Percentiles rank a stretch among this genome's conserved stretches.
Conservation (phyloP, 345 rosid species). For the Iberis pinnata region DNA sequence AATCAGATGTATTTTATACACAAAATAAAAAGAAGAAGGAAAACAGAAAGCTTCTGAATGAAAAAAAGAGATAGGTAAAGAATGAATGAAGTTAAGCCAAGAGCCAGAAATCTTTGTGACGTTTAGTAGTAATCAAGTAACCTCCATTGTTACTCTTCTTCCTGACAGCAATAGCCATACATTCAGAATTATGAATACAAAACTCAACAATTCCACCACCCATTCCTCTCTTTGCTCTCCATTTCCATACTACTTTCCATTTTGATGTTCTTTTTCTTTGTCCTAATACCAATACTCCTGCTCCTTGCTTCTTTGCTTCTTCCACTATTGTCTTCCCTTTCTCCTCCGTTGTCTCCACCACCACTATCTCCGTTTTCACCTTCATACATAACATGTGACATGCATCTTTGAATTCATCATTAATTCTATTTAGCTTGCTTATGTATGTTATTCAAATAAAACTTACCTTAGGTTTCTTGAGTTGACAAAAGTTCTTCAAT, state of each 20-base stretch:
- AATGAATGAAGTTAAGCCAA: slow-evolving; percentile 76
- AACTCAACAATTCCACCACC: slow-evolving; percentile 57
- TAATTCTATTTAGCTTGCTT: too few species aligned
- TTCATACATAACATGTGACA: slow-evolving; percentile 13
- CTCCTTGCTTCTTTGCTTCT: slow-evolving; percentile 76
- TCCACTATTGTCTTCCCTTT: slow-evolving; percentile 77
- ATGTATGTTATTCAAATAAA: too few species aligned
- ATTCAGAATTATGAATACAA: slow-evolving; percentile 77
- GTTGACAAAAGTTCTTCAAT: slow-evolving; percentile 58
- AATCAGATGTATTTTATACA: too few species aligned
- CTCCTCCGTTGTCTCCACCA: slow-evolving; percentile 73
- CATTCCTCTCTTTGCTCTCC: slow-evolving; percentile 39
- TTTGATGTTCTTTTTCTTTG: slow-evolving; percentile 66
- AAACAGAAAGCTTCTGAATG: background rate
- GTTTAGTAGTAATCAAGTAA: slow-evolving; percentile 89
- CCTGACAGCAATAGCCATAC: slow-evolving; percentile 95
- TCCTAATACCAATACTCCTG: slow-evolving; percentile 63
- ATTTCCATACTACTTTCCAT: slow-evolving; percentile 77
- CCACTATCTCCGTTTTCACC: slow-evolving; percentile 61
- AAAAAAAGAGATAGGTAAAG: background rate
- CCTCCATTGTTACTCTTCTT: slow-evolving; percentile 90
- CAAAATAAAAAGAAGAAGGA: background rate
- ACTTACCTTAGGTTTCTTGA: slow-evolving; percentile 79
- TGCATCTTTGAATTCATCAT: background rate
- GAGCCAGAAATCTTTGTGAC: slow-evolving; percentile 98